Evolutionary conservation across 2,329 filamentous ascomycete species (phyloP).

Genomic region (Ophidiomyces ophidiicola): DNA sequence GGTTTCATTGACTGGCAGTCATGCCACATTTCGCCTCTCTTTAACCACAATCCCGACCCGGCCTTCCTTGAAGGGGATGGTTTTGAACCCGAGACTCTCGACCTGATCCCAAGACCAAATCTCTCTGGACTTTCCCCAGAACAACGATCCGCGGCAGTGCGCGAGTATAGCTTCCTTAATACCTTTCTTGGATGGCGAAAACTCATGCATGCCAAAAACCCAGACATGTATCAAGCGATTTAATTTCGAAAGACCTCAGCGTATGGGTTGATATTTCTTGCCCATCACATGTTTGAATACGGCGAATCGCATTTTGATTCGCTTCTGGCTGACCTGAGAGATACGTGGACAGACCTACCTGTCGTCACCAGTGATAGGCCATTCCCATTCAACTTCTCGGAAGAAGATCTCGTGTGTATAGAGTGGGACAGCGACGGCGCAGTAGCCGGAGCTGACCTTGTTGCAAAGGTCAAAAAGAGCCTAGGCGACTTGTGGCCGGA

Average conservation of each 20-base stretch:
- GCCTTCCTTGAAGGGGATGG: constrained; percentile 21
- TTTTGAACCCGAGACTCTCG: constrained; percentile 16
- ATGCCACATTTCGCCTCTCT: constrained; percentile 21
- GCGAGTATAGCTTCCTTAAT: constrained; percentile 17
- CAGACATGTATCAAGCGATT: constrained; percentile 9
- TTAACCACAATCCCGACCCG: constrained; percentile 22
- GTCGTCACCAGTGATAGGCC: constrained; percentile 14
- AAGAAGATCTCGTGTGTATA: constrained; percentile 19
- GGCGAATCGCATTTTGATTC: constrained; percentile 24
- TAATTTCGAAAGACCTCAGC: constrained; percentile 14
- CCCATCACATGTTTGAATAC: constrained; percentile 24
- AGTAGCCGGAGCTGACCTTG: constrained; percentile 20
- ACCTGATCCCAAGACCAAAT: constrained; percentile 4
- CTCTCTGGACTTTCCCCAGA: constrained; percentile 20
- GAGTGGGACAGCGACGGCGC: constrained; percentile 20
- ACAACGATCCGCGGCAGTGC: constrained; percentile 18
- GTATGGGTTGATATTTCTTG: constrained; percentile 23
- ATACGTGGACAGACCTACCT: constrained; percentile 20
- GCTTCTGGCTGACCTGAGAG: constrained; percentile 22
- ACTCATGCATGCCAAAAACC: constrained; percentile 13
- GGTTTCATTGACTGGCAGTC: constrained; percentile 27
- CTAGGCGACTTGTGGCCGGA: constrained; percentile 17
- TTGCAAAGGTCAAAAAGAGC: constrained; percentile 19
- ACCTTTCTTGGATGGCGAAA: constrained; percentile 12
- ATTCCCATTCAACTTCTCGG: constrained; percentile 21